phyloP scores from a whole-genome alignment of 1,284 basidiomycete species.

The Xerocomus nothofagi region DNA sequence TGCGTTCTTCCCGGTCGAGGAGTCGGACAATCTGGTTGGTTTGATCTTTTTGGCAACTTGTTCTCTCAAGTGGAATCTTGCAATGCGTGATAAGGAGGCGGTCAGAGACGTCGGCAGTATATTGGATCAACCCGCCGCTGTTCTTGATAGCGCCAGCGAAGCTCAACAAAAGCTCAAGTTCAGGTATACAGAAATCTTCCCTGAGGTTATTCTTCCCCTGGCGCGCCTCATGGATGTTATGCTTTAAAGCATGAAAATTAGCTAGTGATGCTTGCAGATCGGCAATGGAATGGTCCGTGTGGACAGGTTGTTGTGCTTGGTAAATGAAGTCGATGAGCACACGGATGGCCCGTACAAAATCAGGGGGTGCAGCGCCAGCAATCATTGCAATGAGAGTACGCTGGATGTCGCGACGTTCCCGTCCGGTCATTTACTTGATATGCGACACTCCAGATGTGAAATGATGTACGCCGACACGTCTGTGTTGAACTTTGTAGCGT shows the following conservation, averaged over 20 bases:
- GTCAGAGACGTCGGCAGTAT: too few species aligned
- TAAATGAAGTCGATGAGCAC: slow-evolving; percentile 9
- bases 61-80: too few species aligned
- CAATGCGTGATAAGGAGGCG: too few species aligned
- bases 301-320: slow-evolving; percentile 1
- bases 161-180: too few species aligned
- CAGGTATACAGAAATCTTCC: too few species aligned
- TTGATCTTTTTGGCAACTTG: too few species aligned
- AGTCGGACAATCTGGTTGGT: too few species aligned
- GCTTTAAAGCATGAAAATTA: slow-evolving; percentile 7
- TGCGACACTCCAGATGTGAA: neutral
- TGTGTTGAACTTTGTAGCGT: neutral
- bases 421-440: slow-evolving; percentile 7
- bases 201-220: too few species aligned
- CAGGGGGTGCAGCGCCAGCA: neutral
- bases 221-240: too few species aligned
- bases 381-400: slow-evolving; percentile 4
- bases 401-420: slow-evolving; percentile 9
- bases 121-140: too few species aligned
- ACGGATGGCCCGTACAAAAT: neutral
- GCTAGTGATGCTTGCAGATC: neutral
- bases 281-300: neutral
- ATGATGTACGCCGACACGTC: neutral
- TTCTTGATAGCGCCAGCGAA: too few species aligned
- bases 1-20: too few species aligned